phyloP scores from a whole-genome alignment of 2,329 filamentous ascomycete genomes.

The Monilinia aucupariae region DNA sequence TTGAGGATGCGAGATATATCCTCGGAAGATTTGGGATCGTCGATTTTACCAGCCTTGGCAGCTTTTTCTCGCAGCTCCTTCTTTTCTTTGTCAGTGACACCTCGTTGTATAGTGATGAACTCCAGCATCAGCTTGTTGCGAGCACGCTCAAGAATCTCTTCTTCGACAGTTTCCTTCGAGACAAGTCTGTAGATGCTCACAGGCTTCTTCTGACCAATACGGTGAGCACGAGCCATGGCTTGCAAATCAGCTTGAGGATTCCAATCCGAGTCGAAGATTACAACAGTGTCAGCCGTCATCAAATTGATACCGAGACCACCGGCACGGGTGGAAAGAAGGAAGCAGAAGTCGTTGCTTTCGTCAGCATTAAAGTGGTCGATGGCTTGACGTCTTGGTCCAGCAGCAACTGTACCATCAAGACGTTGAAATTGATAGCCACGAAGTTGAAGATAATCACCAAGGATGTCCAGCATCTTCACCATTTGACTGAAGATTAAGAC shows the following conservation, averaged over 20 bases:
- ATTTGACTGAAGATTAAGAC: slow-evolving; percentile 99
- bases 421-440: slow-evolving; percentile 95
- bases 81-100: slow-evolving; percentile 88
- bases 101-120: slow-evolving; percentile 93
- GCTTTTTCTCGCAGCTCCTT: slow-evolving; percentile 71
- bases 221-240: slow-evolving; percentile 96
- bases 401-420: slow-evolving; percentile 89
- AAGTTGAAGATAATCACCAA: slow-evolving; percentile 87
- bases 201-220: slow-evolving; percentile 92
- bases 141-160: slow-evolving; percentile 92
- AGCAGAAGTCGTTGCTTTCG: slow-evolving; percentile 92
- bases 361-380: slow-evolving; percentile 99
- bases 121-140: slow-evolving; percentile 97
- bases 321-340: slow-evolving; percentile 88
- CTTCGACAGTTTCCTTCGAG: slow-evolving; percentile 96
- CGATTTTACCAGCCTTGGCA: slow-evolving; percentile 69
- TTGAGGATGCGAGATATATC: slow-evolving; percentile 96
- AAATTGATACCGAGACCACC: slow-evolving; percentile 98
- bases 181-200: slow-evolving; percentile 96
- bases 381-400: slow-evolving; percentile 79
- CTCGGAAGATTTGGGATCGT: slow-evolving; percentile 83
- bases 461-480: slow-evolving; percentile 97
- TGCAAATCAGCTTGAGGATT: slow-evolving; percentile 97
- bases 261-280: slow-evolving; percentile 98
- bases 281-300: slow-evolving; percentile 97